phyloP scores from a whole-genome alignment of 306 rosid species.

The Vigna nakashimae region DNA sequence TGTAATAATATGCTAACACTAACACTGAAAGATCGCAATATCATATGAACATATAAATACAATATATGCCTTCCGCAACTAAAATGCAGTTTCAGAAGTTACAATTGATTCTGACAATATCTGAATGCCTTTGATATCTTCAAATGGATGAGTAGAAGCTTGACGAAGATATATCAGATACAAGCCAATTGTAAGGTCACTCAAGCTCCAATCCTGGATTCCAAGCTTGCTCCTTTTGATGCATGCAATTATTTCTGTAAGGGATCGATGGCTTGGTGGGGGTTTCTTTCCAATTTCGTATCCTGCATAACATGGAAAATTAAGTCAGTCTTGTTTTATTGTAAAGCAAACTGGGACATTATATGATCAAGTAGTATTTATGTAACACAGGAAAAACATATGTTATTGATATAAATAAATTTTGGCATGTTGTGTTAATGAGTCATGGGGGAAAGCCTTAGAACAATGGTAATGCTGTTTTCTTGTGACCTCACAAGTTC shows the following conservation, averaged over 20 bases:
- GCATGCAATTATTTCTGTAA: slow-evolving; percentile 76
- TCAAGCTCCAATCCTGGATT: slow-evolving; percentile 92
- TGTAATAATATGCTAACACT: slow-evolving; percentile 17
- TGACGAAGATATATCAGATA: slow-evolving; percentile 93
- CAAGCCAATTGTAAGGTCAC: slow-evolving; percentile 90
- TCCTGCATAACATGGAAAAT: slow-evolving; percentile 56
- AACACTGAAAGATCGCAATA: slow-evolving; percentile 34
- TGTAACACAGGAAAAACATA: slow-evolving; percentile 11
- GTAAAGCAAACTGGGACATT: slow-evolving; percentile 30
- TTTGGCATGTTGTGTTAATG: background rate
- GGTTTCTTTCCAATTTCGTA: slow-evolving; percentile 54
- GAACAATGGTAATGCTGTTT: background rate
- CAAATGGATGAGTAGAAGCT: slow-evolving; percentile 69
- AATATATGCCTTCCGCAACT: slow-evolving; percentile 33
- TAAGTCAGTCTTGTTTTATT: slow-evolving; percentile 35
- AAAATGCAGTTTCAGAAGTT: slow-evolving; percentile 49
- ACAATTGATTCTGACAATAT: slow-evolving; percentile 78
- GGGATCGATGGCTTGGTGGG: slow-evolving; percentile 69
- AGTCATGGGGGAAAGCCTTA: slow-evolving; percentile 3
- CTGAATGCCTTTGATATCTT: slow-evolving; percentile 73
- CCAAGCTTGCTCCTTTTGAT: slow-evolving; percentile 87
- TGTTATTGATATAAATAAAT: background rate
- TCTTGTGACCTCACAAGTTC: background rate
- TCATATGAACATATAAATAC: slow-evolving; percentile 27
- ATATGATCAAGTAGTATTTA: background rate